Evolutionary conservation across 371 early-diverging fungal genomes (phyloP), one percentile per base, ranked within the genome.

Genomic region (Apophysomyces variabilis): DNA sequence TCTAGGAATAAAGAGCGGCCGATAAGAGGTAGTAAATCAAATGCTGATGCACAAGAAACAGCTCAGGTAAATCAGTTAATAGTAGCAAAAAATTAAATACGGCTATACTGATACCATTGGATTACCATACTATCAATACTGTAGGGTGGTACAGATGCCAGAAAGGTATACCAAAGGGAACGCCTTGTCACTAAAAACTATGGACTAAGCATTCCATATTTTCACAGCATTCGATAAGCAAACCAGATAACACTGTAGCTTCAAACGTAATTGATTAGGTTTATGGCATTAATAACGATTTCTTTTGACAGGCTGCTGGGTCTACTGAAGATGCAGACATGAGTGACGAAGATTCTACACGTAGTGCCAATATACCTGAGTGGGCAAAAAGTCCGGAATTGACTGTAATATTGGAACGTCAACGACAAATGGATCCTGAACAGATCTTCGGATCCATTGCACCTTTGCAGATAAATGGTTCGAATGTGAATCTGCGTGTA

Each of bases 391-490:
- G 61, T 43, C 61, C 61, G 5, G 61, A 61, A 13, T 35, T 61
- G 21, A 21, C 32, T 14, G 35, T 16, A 35, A 39, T 32, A 9
- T 38, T 61, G 38, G 43, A 38, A 43, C 21, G 26, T 13, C 61
- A 61, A 44, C 13, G 35, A 35, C 16, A 7, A 9, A 16, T 61
- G 45, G 46, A 61, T 35, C 61, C 61, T 39, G 38, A 61, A 39
- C 32, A 35, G n/a, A 61, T 61, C 8, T 61, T 61, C 26, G 61
- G 61, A 18, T 35, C 35, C 16, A 61, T 61, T 35, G 35, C 61
- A 14, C 61, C 61, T n/a, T 61, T 61, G 61, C 61, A 61, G n/a
- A 18, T 61, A 21, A 44, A 39, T 43, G 61, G 61, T 43, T 47
- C 5, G 47, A 16, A 47, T 47, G n/a, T 7, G n/a, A 0, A 3